Base-by-base conservation (phyloP, 176 grass and related monocot genomes). In the Triticum dicoccoides region DNA sequence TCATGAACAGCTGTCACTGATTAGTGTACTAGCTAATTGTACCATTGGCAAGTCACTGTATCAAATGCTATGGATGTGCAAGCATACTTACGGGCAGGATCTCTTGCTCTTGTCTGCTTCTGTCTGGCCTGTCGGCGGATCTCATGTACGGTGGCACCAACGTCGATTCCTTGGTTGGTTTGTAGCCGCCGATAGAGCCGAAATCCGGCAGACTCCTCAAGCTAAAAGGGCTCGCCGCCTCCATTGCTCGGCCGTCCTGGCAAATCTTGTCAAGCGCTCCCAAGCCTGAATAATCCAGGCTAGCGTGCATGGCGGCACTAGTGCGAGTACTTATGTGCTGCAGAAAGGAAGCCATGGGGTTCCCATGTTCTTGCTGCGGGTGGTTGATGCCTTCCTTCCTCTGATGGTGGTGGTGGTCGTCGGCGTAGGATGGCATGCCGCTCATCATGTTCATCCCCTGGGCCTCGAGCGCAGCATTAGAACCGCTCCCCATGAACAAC, bases 231-330 rank as follows among this genome's bases (percentile, higher is more conserved):
- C 76, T 61, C 4, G 27, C 49, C 13, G 35, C 27, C 37, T 80
- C 89, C 61, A 84, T 39, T 51, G 27, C 61, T 38, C 89, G 47
- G 12, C 67, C 61, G 11, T 79, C 86, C 54, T 73, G 77, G 82
- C 86, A 95, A 86, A 93, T 86, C 84, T 86, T 96, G 72, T 91
- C 90, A 56, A 84, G 82, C 11, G 76, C 92, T n/a, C 82, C 89
- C 82, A 91, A 76, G 62, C 80, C 65, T 73, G 93, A 86, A 68
- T 86, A 88, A 45, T 93, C 86, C 81, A 88, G 38, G 71, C 65
- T 62, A 93, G 64, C 78, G 56, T 91, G 76, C 81, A 70, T 44
- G 37, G 61, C 86, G 65, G 71, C 78, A 29, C 71, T 89, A 81
- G 30, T 33, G 76, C 77, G 81, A 37, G 81, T 78, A 23, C 71